These are phyloP conservation scores for Curvularia sp. DNA, from an alignment of 2,329 filamentous ascomycete genomes.

Conservation along the genomic window DNA sequence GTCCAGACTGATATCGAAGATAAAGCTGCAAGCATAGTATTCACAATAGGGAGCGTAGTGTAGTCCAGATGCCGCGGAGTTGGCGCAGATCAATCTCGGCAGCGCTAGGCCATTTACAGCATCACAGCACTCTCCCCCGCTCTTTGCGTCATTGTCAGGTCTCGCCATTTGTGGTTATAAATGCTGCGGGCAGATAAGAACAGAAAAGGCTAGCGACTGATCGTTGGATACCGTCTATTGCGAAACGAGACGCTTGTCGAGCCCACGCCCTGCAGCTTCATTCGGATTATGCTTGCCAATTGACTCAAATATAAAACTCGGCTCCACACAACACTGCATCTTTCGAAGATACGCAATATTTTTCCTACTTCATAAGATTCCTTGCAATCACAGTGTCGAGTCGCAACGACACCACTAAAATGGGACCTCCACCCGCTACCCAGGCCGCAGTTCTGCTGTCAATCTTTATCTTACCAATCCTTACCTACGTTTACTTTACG, in stretches of 20 bases:
- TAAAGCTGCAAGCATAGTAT: neutral
- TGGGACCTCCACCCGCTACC: conserved; percentile 35
- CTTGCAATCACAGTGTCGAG: neutral
- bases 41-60: neutral
- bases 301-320: neutral
- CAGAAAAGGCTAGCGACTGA: neutral
- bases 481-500: conserved; percentile 41
- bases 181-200: conserved; percentile 5
- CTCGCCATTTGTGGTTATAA: conserved; percentile 6
- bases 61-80: conserved; percentile 7
- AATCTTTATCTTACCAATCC: conserved; percentile 40
- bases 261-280: conserved; percentile 2
- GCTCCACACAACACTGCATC: neutral
- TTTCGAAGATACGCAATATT: neutral
- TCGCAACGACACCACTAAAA: conserved; percentile 12
- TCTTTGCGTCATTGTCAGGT: conserved; percentile 19
- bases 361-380: neutral
- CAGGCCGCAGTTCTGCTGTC: conserved; percentile 36
- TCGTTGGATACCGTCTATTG: neutral
- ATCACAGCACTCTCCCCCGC: neutral
- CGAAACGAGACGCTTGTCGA: neutral
- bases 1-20: neutral
- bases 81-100: conserved; percentile 8
- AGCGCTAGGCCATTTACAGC: conserved; percentile 12
- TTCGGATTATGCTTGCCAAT: neutral